Base-by-base conservation (phyloP, 805 yeast species). In the Wickerhamomyces hampshirensis region DNA sequence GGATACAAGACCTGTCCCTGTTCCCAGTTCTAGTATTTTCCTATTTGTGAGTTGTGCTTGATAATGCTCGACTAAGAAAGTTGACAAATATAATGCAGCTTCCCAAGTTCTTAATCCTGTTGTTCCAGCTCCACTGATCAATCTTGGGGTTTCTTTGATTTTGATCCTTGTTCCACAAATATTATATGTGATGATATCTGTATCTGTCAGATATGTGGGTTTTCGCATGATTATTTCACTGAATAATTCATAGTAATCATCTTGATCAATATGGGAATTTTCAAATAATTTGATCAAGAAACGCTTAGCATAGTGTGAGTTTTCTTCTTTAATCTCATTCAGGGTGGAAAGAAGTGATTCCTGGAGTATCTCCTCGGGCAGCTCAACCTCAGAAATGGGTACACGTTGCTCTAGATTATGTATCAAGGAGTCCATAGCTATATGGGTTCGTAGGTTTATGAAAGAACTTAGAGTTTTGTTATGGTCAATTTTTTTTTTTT, bases 21-120 rank as follows among this genome's bases (percentile, higher is more conserved):
- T 73, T 0, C 98, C 98, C 17, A 89, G 55, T 50, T 89, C 98
- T 9, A 85, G 53, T 0, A 84, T 53, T 23, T 51, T 50, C n/a
- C 52, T 53, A 2, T 37, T 40, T 13, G 62, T 49, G 4, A 48
- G 34, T 4, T 30, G 26, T 4, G 37, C 26, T 5, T 19, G 15
- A 7, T 38, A 29, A 4, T 38, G 31, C 1, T 42, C 34, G 2
- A 63, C 44, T 12, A 84, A 46, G 47, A 62, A 81, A 26, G 77
- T 68, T 1, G 82, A 63, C 6, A 91, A 59, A 35, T 66, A 85
- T 6, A 84, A 47, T 0, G 95, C 83, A 3, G 96, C 97, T 53
- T 87, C 96, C 98, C 97, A 89, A 1, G 97, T 91, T 28, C 97
- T 65, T 37, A 77, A 60, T 0, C 97, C 97, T 0, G 97, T 91